Conservation (phyloP, 2,329 filamentous ascomycete genomes). For the Cladophialophora bantiana region DNA sequence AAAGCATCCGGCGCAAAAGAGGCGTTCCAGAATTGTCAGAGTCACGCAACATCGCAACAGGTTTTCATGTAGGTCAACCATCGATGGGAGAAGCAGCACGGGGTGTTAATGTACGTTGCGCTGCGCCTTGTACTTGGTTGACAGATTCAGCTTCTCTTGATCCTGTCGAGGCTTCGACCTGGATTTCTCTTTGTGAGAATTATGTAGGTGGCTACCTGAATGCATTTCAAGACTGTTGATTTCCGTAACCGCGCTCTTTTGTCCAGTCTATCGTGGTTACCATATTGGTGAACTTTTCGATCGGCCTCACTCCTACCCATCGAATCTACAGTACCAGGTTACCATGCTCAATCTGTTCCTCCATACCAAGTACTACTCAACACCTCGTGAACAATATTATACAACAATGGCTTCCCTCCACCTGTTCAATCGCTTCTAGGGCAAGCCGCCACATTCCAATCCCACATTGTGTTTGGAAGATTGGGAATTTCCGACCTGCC, state of each 20-base stretch:
- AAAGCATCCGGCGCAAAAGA: conserved; percentile 60
- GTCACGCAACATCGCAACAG: conserved; percentile 21
- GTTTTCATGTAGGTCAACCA: conserved; percentile 28
- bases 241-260: background rate
- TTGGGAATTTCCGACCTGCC: background rate
- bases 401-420: background rate
- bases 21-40: conserved; percentile 43
- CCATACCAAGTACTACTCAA: background rate
- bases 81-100: conserved; percentile 16
- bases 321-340: background rate
- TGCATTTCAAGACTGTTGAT: conserved; percentile 9
- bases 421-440: background rate
- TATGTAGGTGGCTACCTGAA: conserved; percentile 19
- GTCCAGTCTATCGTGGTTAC: background rate
- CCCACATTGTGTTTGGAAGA: background rate
- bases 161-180: conserved; percentile 19
- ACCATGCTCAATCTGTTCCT: background rate
- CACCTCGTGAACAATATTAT: background rate
- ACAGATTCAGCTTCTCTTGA: conserved; percentile 14
- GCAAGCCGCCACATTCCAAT: background rate
- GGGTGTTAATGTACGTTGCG: conserved; percentile 23
- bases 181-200: conserved; percentile 1
- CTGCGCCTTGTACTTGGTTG: conserved; percentile 19
- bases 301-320: background rate
- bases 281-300: background rate